phyloP scores from a whole-genome alignment of 2,329 filamentous ascomycete species.

The Alternaria atra region DNA sequence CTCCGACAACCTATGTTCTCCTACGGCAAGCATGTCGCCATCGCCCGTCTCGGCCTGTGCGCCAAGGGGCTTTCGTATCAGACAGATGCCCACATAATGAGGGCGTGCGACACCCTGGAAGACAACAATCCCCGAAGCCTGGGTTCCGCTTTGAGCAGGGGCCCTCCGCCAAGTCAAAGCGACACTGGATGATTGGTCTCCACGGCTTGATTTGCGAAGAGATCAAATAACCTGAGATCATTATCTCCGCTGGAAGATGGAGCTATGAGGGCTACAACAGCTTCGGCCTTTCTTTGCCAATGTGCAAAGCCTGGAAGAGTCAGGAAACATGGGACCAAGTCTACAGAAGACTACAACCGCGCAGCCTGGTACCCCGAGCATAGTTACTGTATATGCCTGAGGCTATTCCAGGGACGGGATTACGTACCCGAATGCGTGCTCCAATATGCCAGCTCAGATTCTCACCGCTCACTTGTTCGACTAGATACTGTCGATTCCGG shows the following conservation, averaged over 20 bases:
- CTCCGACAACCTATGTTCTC: not conserved
- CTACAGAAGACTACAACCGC: not conserved
- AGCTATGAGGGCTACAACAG: not conserved
- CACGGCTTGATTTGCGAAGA: not conserved
- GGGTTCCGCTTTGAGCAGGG: not conserved
- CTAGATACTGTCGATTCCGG: not conserved
- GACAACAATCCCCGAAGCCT: not conserved
- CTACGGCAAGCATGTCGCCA: not conserved
- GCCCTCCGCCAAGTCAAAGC: not conserved
- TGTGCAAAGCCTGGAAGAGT: not conserved
- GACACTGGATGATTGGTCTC: not conserved
- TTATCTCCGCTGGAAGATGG: not conserved
- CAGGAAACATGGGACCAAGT: too few relatives aligned
- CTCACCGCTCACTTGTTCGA: not conserved
- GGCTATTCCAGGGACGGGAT: not conserved
- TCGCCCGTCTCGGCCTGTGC: not conserved
- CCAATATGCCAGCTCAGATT: not conserved
- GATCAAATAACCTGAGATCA: not conserved
- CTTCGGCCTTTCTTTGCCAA: not conserved
- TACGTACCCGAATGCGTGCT: not conserved
- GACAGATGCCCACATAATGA: not conserved
- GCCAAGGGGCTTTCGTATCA: not conserved
- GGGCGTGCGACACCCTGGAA: not conserved
- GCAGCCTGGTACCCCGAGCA: not conserved
- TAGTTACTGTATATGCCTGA: not conserved